Percentiles rank a stretch among this genome's conserved stretches.
Evolutionary conservation across 176 grass and related monocot genomes (phyloP).

Genomic region (Raddia guianensis): DNA sequence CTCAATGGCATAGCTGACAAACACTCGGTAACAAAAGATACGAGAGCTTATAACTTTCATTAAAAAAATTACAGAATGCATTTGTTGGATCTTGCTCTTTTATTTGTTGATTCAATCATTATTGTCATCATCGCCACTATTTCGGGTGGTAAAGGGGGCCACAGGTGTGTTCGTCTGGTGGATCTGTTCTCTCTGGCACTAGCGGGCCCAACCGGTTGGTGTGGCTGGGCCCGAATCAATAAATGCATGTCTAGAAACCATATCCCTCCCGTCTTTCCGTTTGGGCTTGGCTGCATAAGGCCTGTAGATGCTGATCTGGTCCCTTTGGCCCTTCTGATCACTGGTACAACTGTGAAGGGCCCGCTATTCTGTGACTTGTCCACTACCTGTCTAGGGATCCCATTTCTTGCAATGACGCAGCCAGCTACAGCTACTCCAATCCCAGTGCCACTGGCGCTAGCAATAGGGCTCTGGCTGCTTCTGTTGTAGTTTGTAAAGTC

Average conservation of each 20-base stretch:
- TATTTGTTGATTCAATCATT: conserved; percentile 47
- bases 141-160: conserved; percentile 41
- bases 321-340: conserved; percentile 57
- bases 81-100: conserved; percentile 38
- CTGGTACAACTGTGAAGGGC: conserved; percentile 52
- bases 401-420: conserved; percentile 39
- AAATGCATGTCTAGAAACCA: conserved; percentile 61
- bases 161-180: conserved; percentile 45
- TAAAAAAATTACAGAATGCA: conserved; percentile 34
- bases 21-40: conserved; percentile 15
- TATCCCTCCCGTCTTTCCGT: conserved; percentile 42
- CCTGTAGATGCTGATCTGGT: conserved; percentile 68
- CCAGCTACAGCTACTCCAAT: conserved; percentile 44
- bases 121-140: conserved; percentile 41
- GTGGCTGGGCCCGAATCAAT: conserved; percentile 52
- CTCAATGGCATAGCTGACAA: not conserved
- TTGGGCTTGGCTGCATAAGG: conserved; percentile 62
- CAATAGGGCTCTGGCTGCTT: not conserved
- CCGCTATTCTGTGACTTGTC: conserved; percentile 54
- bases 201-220: conserved; percentile 48
- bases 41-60: conserved; percentile 26
- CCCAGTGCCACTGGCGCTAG: conserved; percentile 22
- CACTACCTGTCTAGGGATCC: conserved; percentile 49
- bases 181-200: conserved; percentile 62
- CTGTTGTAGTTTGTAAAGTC: not conserved